Base-by-base conservation (phyloP, 2,329 filamentous ascomycete species). In the Alternaria panax region DNA sequence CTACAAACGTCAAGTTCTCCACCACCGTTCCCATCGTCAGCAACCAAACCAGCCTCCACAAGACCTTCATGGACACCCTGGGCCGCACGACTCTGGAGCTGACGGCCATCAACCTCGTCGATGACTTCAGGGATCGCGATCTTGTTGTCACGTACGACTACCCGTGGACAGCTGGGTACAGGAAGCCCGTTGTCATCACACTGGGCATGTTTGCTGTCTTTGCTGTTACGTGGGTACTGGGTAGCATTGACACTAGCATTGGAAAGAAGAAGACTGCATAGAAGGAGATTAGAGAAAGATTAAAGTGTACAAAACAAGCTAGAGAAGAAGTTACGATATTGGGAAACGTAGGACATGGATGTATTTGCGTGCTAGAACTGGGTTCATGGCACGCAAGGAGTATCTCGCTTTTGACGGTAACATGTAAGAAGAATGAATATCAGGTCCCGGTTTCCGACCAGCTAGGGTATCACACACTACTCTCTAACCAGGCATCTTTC, bases 51-150 rank as follows among this genome's bases (percentile, higher is more conserved):
- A 86, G 85, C 64, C 80, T 90, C n/a, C 87, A 95, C 81, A 90
- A 89, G 79, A 97, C 93, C 0, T 99, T 93, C 80, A 90, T 99
- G 81, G 95, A 99, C 79, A 98, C 95, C 0, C 72, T 94, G 30
- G 95, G 95, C 62, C 91, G 95, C 64, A 96, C 94, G 0, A 86
- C 89, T 0, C 84, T 99, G 61, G 89, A 86, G 51, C 84, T 99
- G 72, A 91, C 90, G 62, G 92, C 92, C 7, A 85, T 88, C 69
- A 98, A 97, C 77, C 82, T 98, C 52, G 92, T 96, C 1, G 95
- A 99, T 70, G 95, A 98, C 68, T 87, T 93, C 73, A 87, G 93
- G 54, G 92, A 93, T 72, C 88, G 91, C 30, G 89, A 95, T 65
- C 79, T 98, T 22, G 83, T 97, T 69, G 90, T 98, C 53, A 90